Conservation (phyloP, 2,329 filamentous ascomycete genomes). For the Biscogniauxia mediterranea region DNA sequence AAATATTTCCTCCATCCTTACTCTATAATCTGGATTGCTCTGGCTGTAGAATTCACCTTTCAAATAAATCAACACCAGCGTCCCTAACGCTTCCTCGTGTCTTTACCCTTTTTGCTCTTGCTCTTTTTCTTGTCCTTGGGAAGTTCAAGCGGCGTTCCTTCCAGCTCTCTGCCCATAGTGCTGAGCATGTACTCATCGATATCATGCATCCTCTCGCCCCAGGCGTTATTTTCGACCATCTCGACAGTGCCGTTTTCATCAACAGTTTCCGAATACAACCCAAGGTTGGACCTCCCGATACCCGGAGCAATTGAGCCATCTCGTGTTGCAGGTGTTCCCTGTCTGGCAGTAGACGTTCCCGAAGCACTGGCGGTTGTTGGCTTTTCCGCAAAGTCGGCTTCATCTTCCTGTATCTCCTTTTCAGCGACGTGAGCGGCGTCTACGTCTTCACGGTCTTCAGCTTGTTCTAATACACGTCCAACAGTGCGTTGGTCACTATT, state of each 20-base stretch:
- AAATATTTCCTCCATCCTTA: background rate
- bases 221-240: conserved; percentile 56
- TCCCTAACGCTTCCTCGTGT: conserved; percentile 50
- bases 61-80: background rate
- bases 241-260: conserved; percentile 34
- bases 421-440: conserved; percentile 83
- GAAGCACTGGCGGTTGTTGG: conserved; percentile 43
- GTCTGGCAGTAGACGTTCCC: conserved; percentile 48
- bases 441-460: conserved; percentile 90
- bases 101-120: conserved; percentile 58
- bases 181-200: conserved; percentile 76
- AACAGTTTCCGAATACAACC: conserved; percentile 38
- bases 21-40: background rate
- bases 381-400: conserved; percentile 78
- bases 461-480: conserved; percentile 76
- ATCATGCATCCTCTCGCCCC: conserved; percentile 55
- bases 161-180: conserved; percentile 63
- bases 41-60: background rate
- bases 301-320: conserved; percentile 35
- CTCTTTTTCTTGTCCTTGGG: conserved; percentile 64
- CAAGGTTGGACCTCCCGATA: conserved; percentile 36
- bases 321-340: conserved; percentile 46
- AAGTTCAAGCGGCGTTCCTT: conserved; percentile 58
- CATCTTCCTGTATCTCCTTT: conserved; percentile 84
- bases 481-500: conserved; percentile 61